Conservation (phyloP, 108 stramenopile species). For the Aurantiochytrium sp. region DNA sequence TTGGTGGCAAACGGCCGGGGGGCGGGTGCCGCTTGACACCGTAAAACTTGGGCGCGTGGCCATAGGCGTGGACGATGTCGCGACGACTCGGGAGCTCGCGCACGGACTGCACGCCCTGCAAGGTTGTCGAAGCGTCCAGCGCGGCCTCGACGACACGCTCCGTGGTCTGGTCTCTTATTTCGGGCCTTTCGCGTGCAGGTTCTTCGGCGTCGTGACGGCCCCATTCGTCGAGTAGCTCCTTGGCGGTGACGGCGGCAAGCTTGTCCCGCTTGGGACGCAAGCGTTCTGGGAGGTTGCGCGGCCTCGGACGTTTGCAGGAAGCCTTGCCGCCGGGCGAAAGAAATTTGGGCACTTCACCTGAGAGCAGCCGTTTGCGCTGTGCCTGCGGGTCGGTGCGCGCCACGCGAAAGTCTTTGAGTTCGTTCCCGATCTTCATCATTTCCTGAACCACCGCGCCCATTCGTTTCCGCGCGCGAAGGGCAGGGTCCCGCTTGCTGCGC, state of each 20-base stretch:
- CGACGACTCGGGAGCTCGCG: neutral
- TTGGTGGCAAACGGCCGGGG: neutral
- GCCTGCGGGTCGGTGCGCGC: neutral
- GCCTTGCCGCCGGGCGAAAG: neutral
- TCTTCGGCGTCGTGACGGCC: neutral
- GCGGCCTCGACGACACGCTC: neutral
- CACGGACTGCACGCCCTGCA: neutral
- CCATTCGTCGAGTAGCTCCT: neutral
- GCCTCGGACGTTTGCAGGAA: neutral
- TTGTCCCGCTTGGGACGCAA: neutral
- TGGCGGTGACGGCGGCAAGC: neutral
- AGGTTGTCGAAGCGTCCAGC: neutral
- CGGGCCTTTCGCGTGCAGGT: neutral
- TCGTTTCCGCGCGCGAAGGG: conserved; percentile 11
- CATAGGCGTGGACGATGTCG: neutral
- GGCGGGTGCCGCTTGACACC: neutral
- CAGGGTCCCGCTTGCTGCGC: neutral
- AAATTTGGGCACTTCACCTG: neutral
- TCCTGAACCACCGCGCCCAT: neutral
- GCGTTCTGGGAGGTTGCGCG: neutral
- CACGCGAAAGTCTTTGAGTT: neutral
- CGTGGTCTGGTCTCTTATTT: neutral
- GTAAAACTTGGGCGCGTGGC: neutral
- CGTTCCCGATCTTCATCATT: neutral
- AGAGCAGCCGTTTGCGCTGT: neutral